A percentile compares a stretch with the other conserved stretches of the same genome.
Evolutionary conservation across 208 protist species (phyloP).

Genomic region (Trypanosoma avium): DNA sequence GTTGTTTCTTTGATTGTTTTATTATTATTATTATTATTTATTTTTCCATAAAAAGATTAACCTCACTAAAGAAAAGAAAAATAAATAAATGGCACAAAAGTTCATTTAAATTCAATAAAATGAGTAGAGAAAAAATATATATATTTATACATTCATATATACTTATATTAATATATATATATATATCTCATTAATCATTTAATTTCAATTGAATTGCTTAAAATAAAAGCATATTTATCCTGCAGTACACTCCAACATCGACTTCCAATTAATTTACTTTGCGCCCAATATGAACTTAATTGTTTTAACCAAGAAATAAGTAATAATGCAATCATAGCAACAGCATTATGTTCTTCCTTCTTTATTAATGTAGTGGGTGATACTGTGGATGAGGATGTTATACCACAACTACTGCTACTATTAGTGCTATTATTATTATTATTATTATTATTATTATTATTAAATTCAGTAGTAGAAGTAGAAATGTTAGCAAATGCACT

Average conservation of each 20-base stretch:
- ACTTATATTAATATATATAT: not conserved
- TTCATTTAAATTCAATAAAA: too few species aligned
- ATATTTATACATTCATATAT: not conserved
- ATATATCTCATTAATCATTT: slow-evolving; percentile 17
- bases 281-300: slow-evolving; percentile 22
- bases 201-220: slow-evolving; percentile 29
- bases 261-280: slow-evolving; percentile 24
- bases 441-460: not conserved
- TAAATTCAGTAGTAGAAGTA: too few species aligned
- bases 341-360: slow-evolving; percentile 30
- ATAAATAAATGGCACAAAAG: too few species aligned
- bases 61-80: not conserved
- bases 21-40: too few species aligned
- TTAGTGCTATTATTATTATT: not conserved
- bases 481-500: not conserved
- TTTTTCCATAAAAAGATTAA: too few species aligned
- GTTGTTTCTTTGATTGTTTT: too few species aligned
- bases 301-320: slow-evolving; percentile 38
- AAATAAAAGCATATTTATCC: slow-evolving; percentile 28
- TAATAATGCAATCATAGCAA: slow-evolving; percentile 33
- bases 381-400: too few species aligned
- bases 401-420: not conserved
- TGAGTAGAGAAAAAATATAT: not conserved
- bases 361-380: too few species aligned
- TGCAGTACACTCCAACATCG: slow-evolving; percentile 26